Evolutionary conservation across 2,329 filamentous ascomycete species (phyloP).

Genomic region (Ceratocystis colombiana): DNA sequence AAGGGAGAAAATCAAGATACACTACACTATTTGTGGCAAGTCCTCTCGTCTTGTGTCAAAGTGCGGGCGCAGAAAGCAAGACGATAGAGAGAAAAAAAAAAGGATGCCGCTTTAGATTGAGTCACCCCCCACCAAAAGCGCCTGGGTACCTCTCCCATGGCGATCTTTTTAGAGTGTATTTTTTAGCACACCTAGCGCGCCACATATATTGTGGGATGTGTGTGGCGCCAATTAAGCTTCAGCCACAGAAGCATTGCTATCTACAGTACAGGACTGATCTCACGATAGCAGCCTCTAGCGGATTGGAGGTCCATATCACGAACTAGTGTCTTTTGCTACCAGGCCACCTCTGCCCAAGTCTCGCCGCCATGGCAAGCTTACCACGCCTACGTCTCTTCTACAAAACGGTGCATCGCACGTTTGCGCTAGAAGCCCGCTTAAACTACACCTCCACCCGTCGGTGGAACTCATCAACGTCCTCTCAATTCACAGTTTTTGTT

Average conservation of each 20-base stretch:
- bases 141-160: neutral
- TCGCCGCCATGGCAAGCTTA: neutral
- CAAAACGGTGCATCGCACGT: neutral
- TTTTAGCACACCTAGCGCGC: neutral
- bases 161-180: constrained; percentile 11
- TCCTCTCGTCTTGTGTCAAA: neutral
- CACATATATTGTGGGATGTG: neutral
- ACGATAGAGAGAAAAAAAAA: constrained; percentile 5
- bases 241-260: neutral
- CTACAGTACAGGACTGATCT: neutral
- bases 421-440: neutral
- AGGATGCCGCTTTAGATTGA: constrained; percentile 11
- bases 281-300: too few relatives aligned
- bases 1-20: constrained; percentile 1
- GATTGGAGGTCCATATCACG: too few relatives aligned
- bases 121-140: constrained; percentile 14
- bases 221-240: constrained; percentile 6
- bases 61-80: constrained; percentile 6
- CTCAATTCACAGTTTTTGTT: constrained; percentile 6
- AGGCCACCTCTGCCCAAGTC: too few relatives aligned
- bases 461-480: constrained; percentile 17
- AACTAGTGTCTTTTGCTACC: neutral
- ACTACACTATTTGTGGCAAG: neutral
- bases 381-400: neutral
- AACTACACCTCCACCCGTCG: neutral